Evolutionary conservation across 2,329 filamentous ascomycete genomes (phyloP).

Genomic region (Beauveria medogensis): DNA sequence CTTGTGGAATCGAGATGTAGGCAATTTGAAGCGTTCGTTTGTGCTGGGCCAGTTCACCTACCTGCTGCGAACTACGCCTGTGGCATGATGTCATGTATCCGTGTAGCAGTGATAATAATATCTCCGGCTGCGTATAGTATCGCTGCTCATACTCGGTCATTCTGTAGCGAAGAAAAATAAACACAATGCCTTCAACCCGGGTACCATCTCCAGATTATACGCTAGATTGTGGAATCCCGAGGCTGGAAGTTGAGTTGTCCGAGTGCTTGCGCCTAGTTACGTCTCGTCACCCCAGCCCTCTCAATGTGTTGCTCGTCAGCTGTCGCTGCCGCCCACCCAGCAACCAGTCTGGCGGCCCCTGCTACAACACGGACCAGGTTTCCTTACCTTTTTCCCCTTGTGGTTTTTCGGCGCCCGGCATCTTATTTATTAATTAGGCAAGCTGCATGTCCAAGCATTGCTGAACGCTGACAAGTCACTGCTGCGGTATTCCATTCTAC

Average conservation of each 20-base stretch:
- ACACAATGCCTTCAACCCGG: background rate
- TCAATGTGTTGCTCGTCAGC: slow-evolving; percentile 6
- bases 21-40: background rate
- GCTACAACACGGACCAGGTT: background rate
- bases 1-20: background rate
- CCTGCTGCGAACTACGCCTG: background rate
- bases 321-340: background rate
- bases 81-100: background rate
- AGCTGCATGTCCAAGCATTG: background rate
- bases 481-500: background rate
- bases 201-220: background rate
- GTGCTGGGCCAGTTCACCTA: background rate
- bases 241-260: background rate
- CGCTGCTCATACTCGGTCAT: background rate
- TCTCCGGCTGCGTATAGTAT: background rate
- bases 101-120: background rate
- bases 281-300: slow-evolving; percentile 3
- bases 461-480: background rate
- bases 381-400: background rate
- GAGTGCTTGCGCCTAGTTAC: background rate
- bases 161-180: background rate
- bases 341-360: background rate
- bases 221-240: background rate
- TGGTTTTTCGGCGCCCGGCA: background rate
- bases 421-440: background rate